Evolutionary conservation across 345 rosid genomes (phyloP), one percentile per base, ranked within the genome.

Genomic region (Citrus medica): DNA sequence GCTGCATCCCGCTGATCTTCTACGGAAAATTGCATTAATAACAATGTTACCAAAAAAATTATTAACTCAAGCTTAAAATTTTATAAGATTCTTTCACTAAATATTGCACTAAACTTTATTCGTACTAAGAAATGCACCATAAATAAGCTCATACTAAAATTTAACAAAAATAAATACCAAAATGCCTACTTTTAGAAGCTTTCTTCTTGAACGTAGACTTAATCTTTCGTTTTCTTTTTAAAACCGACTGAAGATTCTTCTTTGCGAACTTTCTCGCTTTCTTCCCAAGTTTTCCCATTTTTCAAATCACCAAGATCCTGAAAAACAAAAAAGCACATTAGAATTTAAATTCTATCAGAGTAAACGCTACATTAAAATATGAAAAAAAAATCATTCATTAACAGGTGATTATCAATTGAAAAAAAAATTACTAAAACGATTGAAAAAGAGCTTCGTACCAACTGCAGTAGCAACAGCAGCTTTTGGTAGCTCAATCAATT

Each of bases 231-330:
- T 88, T 82, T 75, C 81, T 83, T 79, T 83, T 95, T 53, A 83
- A 83, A 21, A 88, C 96, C 6, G 98, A 91, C 74, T 93, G 98
- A 8, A 93, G 92, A 84, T 92, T 95, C 88, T 95, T 95, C 92
- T 85, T 92, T 58, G 97, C 97, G 71, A 95, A 95, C 77, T 95
- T 95, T 85, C 98, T 89, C 63, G 99, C 99, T 83, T 92, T 95
- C 89, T 91, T 90, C 74, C 99, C 97, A 28, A 93, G 79, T 81
- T 95, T 95, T 71, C 90, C 96, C 98, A 93, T 92, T 72, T 79
- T 53, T 33, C 10, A 65, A 25, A 10, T 12, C 30, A 13, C 56
- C 30, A 58, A 69, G 37, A 59, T 46, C 37, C 56, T 24, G 63
- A 37, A 24, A 2, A 53, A 53, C 17, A 46, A 13, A 73, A n/a